Base-by-base conservation (phyloP, 805 yeast genomes). In the Hagleromyces aurorensis region DNA sequence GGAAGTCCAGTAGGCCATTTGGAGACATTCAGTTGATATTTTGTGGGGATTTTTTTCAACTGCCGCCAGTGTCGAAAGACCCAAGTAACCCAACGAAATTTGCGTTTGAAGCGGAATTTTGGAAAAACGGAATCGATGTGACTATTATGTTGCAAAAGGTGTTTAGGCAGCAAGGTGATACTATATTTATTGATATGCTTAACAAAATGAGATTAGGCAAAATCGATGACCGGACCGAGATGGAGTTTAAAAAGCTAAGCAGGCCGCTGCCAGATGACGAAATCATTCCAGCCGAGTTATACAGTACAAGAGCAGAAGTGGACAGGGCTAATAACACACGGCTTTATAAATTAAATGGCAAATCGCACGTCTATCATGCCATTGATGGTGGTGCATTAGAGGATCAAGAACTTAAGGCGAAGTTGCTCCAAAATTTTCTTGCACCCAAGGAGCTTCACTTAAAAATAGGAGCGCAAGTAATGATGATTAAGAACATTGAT, bases 21-120 rank as follows among this genome's bases (percentile, higher is more conserved):
- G 94, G 94, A 14, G 91, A 91, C 0, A 75, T 82, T 13, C 94
- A 82, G 44, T 46, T 82, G 11, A 67, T 82, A 18, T 69, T 77
- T 10, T 76, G 84, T 59, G 93, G 94, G 5, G 94, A 82, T 52
- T 82, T 82, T 50, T 81, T 72, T 50, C 94, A 82, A 48, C 55
- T 82, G 24, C 94, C 94, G 0, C 94, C 94, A 0, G 60, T 57
- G 2, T 46, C 48, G 3, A 46, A 55, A 33, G 52, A 40, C 35
- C 54, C 52, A 15, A 42, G 38, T 14, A 43, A 33, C 25, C 59
- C 38, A 28, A 52, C 62, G 3, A 42, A 45, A 28, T 81, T 76
- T 58, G 78, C 87, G 5, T 82, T 82, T 56, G 80, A 80, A 39
- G 64, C 77, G 16, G 43, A 54, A 2, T 59, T 76, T 3, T 82